Percentiles rank a stretch among this genome's conserved stretches.
These are phyloP conservation scores for Climacium dendroides DNA, from an alignment of 225 moss, liverwort and hornwort species.

Conservation along the genomic window DNA sequence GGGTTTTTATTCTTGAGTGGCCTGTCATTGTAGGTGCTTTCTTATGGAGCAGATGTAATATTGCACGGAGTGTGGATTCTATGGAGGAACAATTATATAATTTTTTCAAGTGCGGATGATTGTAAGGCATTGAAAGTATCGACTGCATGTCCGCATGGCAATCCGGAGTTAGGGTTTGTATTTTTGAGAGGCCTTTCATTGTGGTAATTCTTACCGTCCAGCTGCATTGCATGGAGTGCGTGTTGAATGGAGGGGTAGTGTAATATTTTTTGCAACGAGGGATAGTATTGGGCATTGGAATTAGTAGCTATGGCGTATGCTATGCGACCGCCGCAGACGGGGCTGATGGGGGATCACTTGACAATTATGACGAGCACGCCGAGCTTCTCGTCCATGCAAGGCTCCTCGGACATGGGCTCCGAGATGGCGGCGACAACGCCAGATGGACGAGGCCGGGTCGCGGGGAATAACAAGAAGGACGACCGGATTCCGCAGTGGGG, in stretches of 20 bases:
- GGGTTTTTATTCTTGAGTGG: neutral
- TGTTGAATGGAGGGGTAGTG: neutral
- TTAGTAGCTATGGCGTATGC: constrained; percentile 3
- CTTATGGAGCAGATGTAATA: neutral
- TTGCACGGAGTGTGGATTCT: neutral
- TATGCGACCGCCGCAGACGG: constrained; percentile 10
- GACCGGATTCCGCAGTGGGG: constrained; percentile 99
- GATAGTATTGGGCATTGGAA: neutral
- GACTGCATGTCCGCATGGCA: neutral
- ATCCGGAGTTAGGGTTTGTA: too few relatives aligned
- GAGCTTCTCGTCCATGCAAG: constrained; percentile 10
- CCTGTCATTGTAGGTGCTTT: neutral
- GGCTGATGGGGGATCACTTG: constrained; percentile 32
- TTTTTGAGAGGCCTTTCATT: too few relatives aligned
- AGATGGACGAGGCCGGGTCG: constrained; percentile 18
- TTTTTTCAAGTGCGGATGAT: neutral
- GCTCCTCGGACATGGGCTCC: neutral
- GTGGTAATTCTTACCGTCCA: too few relatives aligned
- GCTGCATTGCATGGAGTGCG: too few relatives aligned
- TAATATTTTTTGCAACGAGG: neutral
- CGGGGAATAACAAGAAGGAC: constrained; percentile 52
- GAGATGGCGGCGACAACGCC: constrained; percentile 36
- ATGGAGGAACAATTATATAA: neutral
- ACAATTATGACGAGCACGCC: constrained; percentile 36
- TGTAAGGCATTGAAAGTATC: neutral